These are phyloP conservation scores for Podochytrium sp. DNA, from an alignment of 192 early-diverging fungal species.

Conservation along the genomic window DNA sequence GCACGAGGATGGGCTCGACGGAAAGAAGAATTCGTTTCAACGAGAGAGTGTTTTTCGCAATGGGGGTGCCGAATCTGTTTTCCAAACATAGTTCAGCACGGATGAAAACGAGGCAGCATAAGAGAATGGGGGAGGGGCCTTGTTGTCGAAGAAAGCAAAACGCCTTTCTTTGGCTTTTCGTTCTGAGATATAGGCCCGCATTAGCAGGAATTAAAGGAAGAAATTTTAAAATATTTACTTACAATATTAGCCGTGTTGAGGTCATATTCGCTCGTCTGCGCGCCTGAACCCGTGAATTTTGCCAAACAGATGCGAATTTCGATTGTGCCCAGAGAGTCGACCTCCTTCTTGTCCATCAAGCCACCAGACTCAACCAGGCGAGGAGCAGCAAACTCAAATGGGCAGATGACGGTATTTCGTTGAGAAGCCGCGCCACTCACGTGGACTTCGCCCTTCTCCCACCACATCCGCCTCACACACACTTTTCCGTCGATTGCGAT, in stretches of 20 bases:
- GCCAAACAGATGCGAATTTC: background rate
- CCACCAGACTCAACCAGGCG: background rate
- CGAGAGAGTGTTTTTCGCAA: too few relatives aligned
- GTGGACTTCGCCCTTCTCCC: background rate
- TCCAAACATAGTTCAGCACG: too few relatives aligned
- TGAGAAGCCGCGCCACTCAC: background rate
- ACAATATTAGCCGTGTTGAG: background rate
- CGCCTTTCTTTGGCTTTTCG: slow-evolving; percentile 20
- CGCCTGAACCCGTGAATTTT: background rate
- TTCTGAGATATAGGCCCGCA: slow-evolving; percentile 3
- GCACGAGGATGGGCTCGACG: background rate
- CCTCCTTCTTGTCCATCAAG: background rate
- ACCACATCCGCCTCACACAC: background rate
- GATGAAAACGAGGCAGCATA: too few relatives aligned
- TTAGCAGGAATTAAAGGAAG: background rate
- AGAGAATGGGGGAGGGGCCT: too few relatives aligned
- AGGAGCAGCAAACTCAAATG: slow-evolving; percentile 7
- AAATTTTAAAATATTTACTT: background rate
- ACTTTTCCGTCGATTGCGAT: slow-evolving; percentile 4
- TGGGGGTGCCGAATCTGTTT: too few relatives aligned
- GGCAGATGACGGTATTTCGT: background rate
- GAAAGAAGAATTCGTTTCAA: background rate
- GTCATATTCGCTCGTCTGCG: background rate
- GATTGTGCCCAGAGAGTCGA: slow-evolving; percentile 5
- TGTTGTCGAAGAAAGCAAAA: slow-evolving; percentile 3